Evolutionary conservation across 352 stramenopile genomes (phyloP).

Genomic region (Phytophthora quininea): DNA sequence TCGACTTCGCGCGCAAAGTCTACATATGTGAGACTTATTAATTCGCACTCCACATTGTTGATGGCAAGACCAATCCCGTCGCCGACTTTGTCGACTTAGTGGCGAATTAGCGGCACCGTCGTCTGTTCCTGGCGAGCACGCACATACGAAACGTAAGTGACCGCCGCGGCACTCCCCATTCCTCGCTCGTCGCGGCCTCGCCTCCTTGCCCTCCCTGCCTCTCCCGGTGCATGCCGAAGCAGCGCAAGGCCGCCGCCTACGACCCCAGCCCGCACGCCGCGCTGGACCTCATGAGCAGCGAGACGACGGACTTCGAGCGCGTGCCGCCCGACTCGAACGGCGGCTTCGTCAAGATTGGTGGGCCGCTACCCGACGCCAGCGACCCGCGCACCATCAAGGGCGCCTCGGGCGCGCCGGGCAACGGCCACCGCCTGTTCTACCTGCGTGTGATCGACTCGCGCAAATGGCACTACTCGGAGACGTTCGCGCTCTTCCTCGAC

Average conservation of each 20-base stretch:
- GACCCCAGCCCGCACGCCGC: conserved; percentile 28
- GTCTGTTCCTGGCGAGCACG: too few relatives aligned
- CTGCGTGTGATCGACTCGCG: conserved; percentile 86
- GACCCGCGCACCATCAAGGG: conserved; percentile 78
- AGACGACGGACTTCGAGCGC: conserved; percentile 65
- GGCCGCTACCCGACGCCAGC: conserved; percentile 66
- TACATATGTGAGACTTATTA: too few relatives aligned
- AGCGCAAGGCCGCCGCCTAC: conserved; percentile 33
- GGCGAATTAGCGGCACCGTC: neutral
- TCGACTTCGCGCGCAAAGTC: neutral
- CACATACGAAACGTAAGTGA: neutral
- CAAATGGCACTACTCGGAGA: conserved; percentile 90
- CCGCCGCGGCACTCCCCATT: neutral
- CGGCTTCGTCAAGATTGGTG: conserved; percentile 85
- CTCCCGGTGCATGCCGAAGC: conserved; percentile 18
- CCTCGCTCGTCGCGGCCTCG: neutral
- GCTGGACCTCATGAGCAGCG: conserved; percentile 41
- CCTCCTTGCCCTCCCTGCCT: neutral
- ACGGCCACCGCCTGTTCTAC: conserved; percentile 77
- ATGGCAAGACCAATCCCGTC: neutral
- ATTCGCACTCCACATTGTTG: too few relatives aligned
- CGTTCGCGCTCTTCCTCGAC: conserved; percentile 85
- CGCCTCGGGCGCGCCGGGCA: conserved; percentile 35
- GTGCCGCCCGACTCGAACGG: conserved; percentile 44
- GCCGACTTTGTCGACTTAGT: neutral